These are phyloP conservation scores for Plectosphaerella cucumerina DNA, from an alignment of 2,329 filamentous ascomycete species.

Conservation along the genomic window DNA sequence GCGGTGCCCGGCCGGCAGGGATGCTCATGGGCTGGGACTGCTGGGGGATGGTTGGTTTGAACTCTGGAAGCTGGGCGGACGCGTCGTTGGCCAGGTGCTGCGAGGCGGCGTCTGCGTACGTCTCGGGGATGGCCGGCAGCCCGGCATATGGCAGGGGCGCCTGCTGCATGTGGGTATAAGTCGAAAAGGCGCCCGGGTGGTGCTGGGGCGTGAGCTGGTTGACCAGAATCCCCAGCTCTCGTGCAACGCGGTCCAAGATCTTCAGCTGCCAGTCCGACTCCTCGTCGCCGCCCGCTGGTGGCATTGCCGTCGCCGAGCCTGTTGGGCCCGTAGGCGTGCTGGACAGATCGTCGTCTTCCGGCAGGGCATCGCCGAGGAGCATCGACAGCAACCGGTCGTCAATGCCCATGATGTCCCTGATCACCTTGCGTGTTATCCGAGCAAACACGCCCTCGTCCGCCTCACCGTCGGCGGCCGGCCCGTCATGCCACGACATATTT, in stretches of 20 bases:
- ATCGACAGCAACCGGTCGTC: conserved; percentile 82
- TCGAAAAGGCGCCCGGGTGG: conserved; percentile 84
- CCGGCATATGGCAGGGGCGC: conserved; percentile 73
- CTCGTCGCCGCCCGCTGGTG: conserved; percentile 24
- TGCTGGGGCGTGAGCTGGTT: conserved; percentile 68
- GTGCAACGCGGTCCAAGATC: conserved; percentile 78
- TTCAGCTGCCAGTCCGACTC: conserved; percentile 66
- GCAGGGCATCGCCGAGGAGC: conserved; percentile 78
- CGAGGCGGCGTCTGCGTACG: conserved; percentile 25
- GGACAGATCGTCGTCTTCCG: conserved; percentile 41
- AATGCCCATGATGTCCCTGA: conserved; percentile 85
- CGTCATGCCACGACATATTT: conserved; percentile 47
- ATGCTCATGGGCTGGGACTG: conserved; percentile 31
- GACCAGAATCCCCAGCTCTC: conserved; percentile 79
- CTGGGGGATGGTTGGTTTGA: conserved; percentile 42
- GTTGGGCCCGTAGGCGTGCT: conserved; percentile 37
- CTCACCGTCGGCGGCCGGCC: conserved; percentile 34
- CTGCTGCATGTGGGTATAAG: conserved; percentile 65
- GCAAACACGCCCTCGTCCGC: conserved; percentile 70
- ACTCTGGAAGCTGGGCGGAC: conserved; percentile 38
- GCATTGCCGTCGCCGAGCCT: conserved; percentile 16
- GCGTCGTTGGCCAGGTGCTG: conserved; percentile 41
- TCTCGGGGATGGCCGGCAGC: conserved; percentile 61
- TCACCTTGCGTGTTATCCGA: conserved; percentile 77
- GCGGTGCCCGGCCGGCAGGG: conserved; percentile 10